Evolutionary conservation across 805 yeast genomes (phyloP), one percentile per base, ranked within the genome.

Genomic region (Babjeviella inositovora): DNA sequence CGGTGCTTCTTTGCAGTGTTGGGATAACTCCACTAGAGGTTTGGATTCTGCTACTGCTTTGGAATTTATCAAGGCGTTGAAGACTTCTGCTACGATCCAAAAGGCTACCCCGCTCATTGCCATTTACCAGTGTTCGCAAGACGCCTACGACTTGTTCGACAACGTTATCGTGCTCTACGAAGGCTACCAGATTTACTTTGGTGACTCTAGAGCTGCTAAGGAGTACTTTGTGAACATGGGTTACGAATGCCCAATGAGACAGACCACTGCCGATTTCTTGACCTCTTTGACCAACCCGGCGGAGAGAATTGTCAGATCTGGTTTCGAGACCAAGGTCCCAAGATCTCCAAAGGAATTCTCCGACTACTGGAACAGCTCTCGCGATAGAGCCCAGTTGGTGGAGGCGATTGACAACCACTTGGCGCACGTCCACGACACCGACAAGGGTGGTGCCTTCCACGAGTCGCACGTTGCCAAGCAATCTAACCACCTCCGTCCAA

Each of bases 11-110:
- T 53, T 74, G 23, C 70, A 63, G 32, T 68, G 77, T 45, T 73
- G 79, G 69, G 85, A 79, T 53, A 80, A 80, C 38, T 74, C 87
- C 5, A 80, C 93, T 5, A 66, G 90, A 53, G 93, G 93, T 36
- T 57, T 80, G 29, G 93, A 79, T 49, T 62, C 90, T 4, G 75
- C 90, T 7, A 77, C 90, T 20, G 92, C 93, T 4, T 54, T 74
- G 32, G 85, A 76, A 40, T 79, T 69, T 37, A 57, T 75, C 19
- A 56, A 67, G 30, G 73, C 81, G 11, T 54, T 79, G 30, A 69
- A 76, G 35, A 60, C 69, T 3, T 50, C 66, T n/a, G 72, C 82
- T 4, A 47, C 54, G 16, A 47, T 71, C 23, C 43, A 61, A 27
- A 53, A 58, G 13, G 51, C 64, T 8, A 55, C 75, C 5, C 69